phyloP scores from a whole-genome alignment of 352 stramenopile species.

The Saprolegnia diclina region DNA sequence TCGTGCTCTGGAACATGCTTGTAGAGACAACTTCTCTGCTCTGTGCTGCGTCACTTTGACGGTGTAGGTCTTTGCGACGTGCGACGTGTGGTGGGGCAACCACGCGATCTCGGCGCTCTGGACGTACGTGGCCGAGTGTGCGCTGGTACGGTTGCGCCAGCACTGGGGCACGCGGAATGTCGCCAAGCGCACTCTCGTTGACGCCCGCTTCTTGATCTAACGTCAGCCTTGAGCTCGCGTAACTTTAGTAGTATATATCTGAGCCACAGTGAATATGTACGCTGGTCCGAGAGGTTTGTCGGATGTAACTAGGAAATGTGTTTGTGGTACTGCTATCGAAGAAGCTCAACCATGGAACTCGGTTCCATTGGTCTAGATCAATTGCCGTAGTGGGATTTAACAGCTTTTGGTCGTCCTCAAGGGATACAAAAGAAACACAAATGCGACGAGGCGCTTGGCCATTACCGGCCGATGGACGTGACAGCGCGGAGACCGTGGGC shows the following conservation, averaged over 20 bases:
- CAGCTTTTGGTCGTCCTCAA: too few relatives aligned
- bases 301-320: too few relatives aligned
- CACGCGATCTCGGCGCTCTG: constrained; percentile 54
- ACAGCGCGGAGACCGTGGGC: constrained; percentile 28
- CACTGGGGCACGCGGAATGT: constrained; percentile 47
- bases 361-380: too few relatives aligned
- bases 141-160: constrained; percentile 36
- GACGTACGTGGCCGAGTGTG: constrained; percentile 52
- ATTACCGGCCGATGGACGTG: constrained; percentile 10
- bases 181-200: constrained; percentile 50
- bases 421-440: too few relatives aligned
- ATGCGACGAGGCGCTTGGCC: too few relatives aligned
- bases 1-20: constrained; percentile 86
- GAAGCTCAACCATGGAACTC: too few relatives aligned
- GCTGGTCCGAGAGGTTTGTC: too few relatives aligned
- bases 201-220: constrained; percentile 64
- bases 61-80: not conserved
- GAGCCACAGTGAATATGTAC: too few relatives aligned
- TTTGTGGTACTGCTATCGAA: too few relatives aligned
- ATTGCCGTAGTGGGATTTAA: too few relatives aligned
- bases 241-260: too few relatives aligned
- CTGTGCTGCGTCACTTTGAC: not conserved
- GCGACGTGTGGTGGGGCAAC: constrained; percentile 54
- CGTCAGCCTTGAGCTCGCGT: not conserved
- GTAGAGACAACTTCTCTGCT: constrained; percentile 40